These are phyloP conservation scores for Leccinum aurantiacum DNA, from an alignment of 768 basidiomycete species.

Conservation along the genomic window DNA sequence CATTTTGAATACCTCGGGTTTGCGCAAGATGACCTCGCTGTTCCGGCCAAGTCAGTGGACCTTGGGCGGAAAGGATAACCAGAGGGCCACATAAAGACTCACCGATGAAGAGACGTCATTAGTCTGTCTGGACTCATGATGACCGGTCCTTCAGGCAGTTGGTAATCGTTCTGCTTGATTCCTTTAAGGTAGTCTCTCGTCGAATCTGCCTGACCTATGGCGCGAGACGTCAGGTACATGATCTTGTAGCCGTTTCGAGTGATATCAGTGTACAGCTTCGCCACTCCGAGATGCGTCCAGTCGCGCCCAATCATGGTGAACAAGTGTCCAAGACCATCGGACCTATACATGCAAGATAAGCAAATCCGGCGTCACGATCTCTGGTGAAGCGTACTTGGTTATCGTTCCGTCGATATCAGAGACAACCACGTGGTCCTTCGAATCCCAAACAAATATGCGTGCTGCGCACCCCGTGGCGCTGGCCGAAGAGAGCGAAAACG, in stretches of 20 bases:
- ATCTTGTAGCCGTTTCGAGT: constrained; percentile 95
- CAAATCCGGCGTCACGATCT: neutral
- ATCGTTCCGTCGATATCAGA: constrained; percentile 99
- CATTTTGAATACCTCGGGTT: constrained; percentile 99
- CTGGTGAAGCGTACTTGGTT: constrained; percentile 68
- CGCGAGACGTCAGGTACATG: constrained; percentile 95
- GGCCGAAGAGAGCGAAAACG: constrained; percentile 87
- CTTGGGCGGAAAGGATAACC: neutral
- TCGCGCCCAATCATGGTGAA: constrained; percentile 98
- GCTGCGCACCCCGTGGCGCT: constrained; percentile 85
- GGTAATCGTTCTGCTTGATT: constrained; percentile 93
- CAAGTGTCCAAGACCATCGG: constrained; percentile 94
- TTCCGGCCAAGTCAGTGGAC: neutral
- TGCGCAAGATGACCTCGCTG: constrained; percentile 98
- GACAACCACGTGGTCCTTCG: constrained; percentile 85
- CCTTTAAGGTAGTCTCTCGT: constrained; percentile 93
- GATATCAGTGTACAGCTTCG: constrained; percentile 96
- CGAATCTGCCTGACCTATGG: constrained; percentile 97
- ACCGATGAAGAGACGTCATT: constrained; percentile 94
- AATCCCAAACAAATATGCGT: constrained; percentile 94
- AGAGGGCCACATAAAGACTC: constrained; percentile 22
- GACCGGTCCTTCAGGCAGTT: constrained; percentile 96
- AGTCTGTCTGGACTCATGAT: constrained; percentile 98
- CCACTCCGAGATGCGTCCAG: constrained; percentile 97
- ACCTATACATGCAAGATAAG: constrained; percentile 45